Conservation (phyloP, 331 rosid genomes). For the Pyracantha coccinea region DNA sequence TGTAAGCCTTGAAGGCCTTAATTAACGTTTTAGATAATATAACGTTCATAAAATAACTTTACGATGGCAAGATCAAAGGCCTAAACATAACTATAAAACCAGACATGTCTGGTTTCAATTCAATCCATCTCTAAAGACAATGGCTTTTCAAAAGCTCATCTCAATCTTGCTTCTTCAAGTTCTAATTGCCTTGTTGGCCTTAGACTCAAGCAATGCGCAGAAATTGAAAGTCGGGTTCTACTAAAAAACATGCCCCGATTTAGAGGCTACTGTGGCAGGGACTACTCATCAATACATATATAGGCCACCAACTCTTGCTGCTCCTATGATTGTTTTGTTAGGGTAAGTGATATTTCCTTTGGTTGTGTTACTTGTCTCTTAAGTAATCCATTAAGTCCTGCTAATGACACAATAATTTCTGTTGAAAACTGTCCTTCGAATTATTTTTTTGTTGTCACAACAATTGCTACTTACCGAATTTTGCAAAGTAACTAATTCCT, state of each 20-base stretch:
- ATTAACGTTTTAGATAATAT: background rate
- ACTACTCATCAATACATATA: constrained; percentile 12
- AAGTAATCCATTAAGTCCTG: background rate
- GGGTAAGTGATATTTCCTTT: constrained; percentile 12
- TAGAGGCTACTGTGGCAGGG: constrained; percentile 6
- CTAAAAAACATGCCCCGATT: background rate
- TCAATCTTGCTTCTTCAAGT: constrained; percentile 6
- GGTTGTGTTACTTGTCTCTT: background rate
- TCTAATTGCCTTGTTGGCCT: constrained; percentile 6
- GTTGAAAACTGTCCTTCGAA: no score
- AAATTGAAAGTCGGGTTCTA: constrained; percentile 24
- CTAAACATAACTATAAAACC: background rate
- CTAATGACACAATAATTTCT: no score
- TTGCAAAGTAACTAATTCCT: background rate
- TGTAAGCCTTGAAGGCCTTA: background rate
- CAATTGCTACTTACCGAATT: background rate
- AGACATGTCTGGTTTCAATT: no score
- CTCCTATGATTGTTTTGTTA: constrained; percentile 38
- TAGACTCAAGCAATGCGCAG: background rate
- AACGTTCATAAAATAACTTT: background rate
- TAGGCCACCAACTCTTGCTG: constrained; percentile 24
- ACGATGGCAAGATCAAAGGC: background rate
- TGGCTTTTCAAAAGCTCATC: constrained; percentile 16
- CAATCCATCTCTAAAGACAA: background rate
- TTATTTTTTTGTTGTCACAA: background rate